Base-by-base conservation (phyloP, 352 stramenopile genomes). In the Globisporangium rhizosaccharum region DNA sequence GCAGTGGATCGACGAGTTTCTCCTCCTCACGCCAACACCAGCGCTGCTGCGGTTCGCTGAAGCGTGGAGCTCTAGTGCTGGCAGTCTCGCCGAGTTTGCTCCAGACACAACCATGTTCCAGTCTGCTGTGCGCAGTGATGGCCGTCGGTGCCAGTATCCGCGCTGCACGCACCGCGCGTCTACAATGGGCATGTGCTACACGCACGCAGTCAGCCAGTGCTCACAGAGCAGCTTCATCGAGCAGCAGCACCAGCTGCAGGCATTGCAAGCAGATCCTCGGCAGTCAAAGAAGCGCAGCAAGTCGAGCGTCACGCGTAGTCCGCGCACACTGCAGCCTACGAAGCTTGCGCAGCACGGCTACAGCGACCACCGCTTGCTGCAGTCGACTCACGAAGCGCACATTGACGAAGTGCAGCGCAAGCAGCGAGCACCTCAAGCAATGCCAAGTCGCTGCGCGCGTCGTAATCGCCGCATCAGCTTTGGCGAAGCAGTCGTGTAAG, bases 211-310 rank as follows among this genome's bases (percentile, higher is more conserved):
- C 18, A 1, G n/a, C 20, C 46, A 55, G n/a, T 47, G 39, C 49
- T 42, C 49, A 0, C 7, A 14, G 6, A 14, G 15, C 18, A 48
- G 26, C 2, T 9, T 26, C 10, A 53, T 20, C 23, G 42, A 28
- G 9, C 30, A 8, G 17, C 48, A 30, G 33, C 20, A 28, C 5
- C 30, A 8, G 18, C 20, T 9, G 4, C 25, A 37, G 25, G 6
- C 30, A n/a, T 23, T 11, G 4, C 30, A 51, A 28, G 28, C 47
- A 18, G 11, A 25, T 23, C 14, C 37, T 39, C 12, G 14, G 5
- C 50, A 57, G 45, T 41, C 39, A 26, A 57, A n/a, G 23, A 44
- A 9, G 61, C 70, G 48, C 55, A 79, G 17, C 20, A 61, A 49
- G 36, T 23, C 46, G 2, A 26, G 56, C 18, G 33, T 7, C 33